A percentile compares a stretch with the other conserved stretches of the same genome.
phyloP scores from a whole-genome alignment of 140 eudicot genomes.

The Cichorium intybus region DNA sequence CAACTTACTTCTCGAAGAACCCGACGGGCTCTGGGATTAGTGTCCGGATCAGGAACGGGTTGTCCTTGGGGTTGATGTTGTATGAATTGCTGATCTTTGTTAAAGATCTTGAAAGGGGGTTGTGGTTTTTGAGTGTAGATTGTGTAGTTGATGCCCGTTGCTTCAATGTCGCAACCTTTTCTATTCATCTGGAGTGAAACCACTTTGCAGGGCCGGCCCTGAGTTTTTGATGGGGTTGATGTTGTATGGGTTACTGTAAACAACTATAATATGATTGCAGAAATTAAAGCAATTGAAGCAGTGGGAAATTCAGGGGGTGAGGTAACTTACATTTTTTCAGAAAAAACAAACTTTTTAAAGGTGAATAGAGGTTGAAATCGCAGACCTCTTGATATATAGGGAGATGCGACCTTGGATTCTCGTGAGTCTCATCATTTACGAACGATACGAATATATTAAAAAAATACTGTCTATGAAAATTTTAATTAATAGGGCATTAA shows the following conservation, averaged over 20 bases:
- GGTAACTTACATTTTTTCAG: too few species aligned
- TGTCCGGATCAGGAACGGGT: background rate
- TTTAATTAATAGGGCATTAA: background rate
- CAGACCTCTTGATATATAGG: too few species aligned
- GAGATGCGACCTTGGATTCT: too few species aligned
- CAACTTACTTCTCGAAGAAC: slow-evolving; percentile 66
- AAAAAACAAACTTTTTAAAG: too few species aligned
- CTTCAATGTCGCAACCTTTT: slow-evolving; percentile 95
- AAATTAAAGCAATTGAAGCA: too few species aligned
- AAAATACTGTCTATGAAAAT: background rate
- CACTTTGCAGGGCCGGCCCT: background rate
- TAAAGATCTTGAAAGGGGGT: slow-evolving; percentile 29
- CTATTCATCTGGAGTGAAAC: slow-evolving; percentile 53
- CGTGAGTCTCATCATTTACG: slow-evolving; percentile 13
- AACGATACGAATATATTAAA: background rate
- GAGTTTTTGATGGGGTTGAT: slow-evolving; percentile 19
- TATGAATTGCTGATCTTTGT: slow-evolving; percentile 24
- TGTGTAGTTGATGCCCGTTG: slow-evolving; percentile 81
- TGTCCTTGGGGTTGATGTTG: background rate
- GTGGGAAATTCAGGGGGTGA: too few species aligned
- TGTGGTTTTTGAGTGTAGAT: slow-evolving; percentile 43
- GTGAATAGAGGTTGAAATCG: too few species aligned
- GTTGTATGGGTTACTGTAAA: slow-evolving; percentile 21
- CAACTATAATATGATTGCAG: too few species aligned
- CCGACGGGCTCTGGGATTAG: slow-evolving; percentile 25